Conservation (phyloP, 2,329 filamentous ascomycete genomes). For the Aspergillus caelatus region DNA sequence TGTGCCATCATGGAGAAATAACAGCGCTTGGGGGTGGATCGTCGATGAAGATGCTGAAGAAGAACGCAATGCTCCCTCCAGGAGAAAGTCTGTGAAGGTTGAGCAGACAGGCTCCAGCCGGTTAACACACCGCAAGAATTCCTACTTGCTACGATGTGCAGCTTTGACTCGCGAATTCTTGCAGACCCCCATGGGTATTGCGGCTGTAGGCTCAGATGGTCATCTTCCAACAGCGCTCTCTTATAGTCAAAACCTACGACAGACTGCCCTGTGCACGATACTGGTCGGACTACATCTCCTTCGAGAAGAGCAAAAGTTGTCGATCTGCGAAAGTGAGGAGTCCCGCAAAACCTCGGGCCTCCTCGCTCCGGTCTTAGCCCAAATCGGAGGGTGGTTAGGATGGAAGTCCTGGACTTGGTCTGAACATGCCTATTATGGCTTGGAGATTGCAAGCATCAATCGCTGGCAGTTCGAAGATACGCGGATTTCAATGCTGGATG, state of each 20-base stretch:
- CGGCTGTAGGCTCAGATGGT: slow-evolving; percentile 57
- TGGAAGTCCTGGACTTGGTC: slow-evolving; percentile 67
- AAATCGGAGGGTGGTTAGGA: slow-evolving; percentile 79
- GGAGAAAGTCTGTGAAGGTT: slow-evolving; percentile 22
- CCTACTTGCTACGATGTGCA: slow-evolving; percentile 52
- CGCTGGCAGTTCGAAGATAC: slow-evolving; percentile 60
- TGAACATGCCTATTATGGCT: slow-evolving; percentile 58
- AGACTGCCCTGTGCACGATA: slow-evolving; percentile 68
- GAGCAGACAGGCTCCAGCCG: slow-evolving; percentile 28
- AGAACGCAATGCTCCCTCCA: slow-evolving; percentile 18
- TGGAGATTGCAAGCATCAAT: slow-evolving; percentile 61
- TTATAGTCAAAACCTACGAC: slow-evolving; percentile 58
- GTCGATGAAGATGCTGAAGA: slow-evolving; percentile 57
- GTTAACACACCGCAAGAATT: slow-evolving; percentile 40
- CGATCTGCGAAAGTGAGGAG: slow-evolving; percentile 59
- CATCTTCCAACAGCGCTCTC: slow-evolving; percentile 66
- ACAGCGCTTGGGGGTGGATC: slow-evolving; percentile 71
- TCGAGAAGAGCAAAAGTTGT: slow-evolving; percentile 86
- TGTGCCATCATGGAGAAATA: slow-evolving; percentile 56
- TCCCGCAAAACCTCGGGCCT: slow-evolving; percentile 49
- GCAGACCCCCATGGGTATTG: slow-evolving; percentile 59
- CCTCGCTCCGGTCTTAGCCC: slow-evolving; percentile 74
- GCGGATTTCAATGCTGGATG: slow-evolving; percentile 45
- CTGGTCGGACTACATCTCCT: slow-evolving; percentile 78
- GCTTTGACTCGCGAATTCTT: slow-evolving; percentile 68